These are phyloP conservation scores for Botryosphaeria dothidea DNA, from an alignment of 2,329 filamentous ascomycete genomes.

Conservation along the genomic window DNA sequence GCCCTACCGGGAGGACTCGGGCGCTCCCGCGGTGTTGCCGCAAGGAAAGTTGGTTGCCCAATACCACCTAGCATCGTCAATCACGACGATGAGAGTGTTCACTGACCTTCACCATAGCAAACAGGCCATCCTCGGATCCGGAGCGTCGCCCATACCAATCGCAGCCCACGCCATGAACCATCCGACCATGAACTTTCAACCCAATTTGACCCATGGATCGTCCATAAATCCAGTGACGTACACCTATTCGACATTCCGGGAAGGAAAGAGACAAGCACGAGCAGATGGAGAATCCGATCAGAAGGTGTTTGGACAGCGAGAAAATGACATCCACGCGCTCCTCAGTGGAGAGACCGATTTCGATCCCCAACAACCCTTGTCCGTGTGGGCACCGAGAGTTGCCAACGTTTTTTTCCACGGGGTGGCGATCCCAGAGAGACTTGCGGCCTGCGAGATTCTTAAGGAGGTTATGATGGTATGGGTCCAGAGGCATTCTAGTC, in stretches of 20 bases:
- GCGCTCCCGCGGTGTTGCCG: constrained; percentile 12
- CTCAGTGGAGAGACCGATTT: constrained; percentile 13
- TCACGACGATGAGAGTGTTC: background rate
- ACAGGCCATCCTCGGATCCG: constrained; percentile 2
- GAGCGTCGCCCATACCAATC: background rate
- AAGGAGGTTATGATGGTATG: constrained; percentile 15
- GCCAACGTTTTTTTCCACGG: constrained; percentile 13
- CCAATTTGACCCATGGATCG: background rate
- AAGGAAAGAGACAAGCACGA: constrained; percentile 5
- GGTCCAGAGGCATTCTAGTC: background rate
- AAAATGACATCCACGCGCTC: constrained; percentile 6
- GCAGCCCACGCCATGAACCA: constrained; percentile 3
- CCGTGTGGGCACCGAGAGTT: constrained; percentile 11
- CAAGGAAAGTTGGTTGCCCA: constrained; percentile 7
- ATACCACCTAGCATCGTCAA: background rate
- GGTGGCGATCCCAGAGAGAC: constrained; percentile 6
- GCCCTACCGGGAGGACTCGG: constrained; percentile 12
- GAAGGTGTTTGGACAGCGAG: constrained; percentile 12
- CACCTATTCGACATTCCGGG: constrained; percentile 10
- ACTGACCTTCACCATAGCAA: constrained; percentile 9
- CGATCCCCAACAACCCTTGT: constrained; percentile 8
- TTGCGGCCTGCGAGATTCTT: constrained; percentile 9
- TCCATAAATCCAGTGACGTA: constrained; percentile 16
- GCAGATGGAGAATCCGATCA: constrained; percentile 5
- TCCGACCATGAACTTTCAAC: constrained; percentile 4